Percentiles rank a stretch among this genome's conserved stretches.
These are phyloP conservation scores for Carpinus fangiana DNA, from an alignment of 306 rosid genomes.

Conservation along the genomic window DNA sequence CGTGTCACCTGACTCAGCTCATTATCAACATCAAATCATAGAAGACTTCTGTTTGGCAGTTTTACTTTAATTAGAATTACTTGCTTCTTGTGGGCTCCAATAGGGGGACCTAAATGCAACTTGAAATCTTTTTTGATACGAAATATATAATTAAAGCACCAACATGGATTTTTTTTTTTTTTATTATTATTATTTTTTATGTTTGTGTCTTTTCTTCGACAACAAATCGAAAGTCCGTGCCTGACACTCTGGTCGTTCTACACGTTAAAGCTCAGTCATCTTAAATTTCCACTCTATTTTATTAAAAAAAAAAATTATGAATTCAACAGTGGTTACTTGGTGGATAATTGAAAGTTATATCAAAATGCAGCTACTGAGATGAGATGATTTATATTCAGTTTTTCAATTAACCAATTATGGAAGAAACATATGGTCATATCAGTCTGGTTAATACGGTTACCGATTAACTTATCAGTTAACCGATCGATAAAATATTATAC, in stretches of 20 bases:
- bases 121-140: not conserved
- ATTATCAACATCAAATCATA: not conserved
- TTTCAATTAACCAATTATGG: not conserved
- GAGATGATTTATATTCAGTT: not conserved
- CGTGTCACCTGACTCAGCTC: conserved; percentile 33
- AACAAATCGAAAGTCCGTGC: not conserved
- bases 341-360: not conserved
- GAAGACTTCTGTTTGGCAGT: conserved; percentile 12
- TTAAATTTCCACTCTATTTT: not conserved
- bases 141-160: conserved; percentile 4
- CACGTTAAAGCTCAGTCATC: not conserved
- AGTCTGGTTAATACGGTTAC: no score
- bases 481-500: no score
- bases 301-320: no score
- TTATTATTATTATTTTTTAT: no score
- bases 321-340: not conserved
- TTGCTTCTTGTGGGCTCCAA: not conserved
- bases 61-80: not conserved
- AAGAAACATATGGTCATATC: not conserved
- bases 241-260: not conserved
- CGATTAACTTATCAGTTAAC: no score
- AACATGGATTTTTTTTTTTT: conserved; percentile 1
- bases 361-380: not conserved
- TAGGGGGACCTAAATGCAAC: conserved; percentile 10
- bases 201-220: not conserved